Conservation (phyloP, 2,329 filamentous ascomycete genomes). For the Monosporascus sp. region DNA sequence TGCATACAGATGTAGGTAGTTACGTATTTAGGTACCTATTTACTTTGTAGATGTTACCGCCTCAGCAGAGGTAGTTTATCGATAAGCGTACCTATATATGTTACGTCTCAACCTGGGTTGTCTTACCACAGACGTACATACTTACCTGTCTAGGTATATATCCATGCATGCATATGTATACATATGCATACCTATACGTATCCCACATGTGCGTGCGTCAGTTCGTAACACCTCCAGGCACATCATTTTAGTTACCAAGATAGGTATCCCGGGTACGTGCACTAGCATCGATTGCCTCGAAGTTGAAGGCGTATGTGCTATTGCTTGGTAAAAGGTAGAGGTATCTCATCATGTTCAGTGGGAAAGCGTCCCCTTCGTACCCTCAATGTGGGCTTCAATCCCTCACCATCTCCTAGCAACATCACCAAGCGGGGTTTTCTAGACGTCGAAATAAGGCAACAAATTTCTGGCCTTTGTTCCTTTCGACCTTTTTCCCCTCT, state of each 20-base stretch:
- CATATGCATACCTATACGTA: no score
- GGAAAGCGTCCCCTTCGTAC: background rate
- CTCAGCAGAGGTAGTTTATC: background rate
- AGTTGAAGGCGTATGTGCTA: background rate
- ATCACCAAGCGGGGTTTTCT: slow-evolving; percentile 71
- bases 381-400: background rate
- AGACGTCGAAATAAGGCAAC: slow-evolving; percentile 80
- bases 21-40: no score
- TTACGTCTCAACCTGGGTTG: no score
- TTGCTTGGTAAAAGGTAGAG: background rate
- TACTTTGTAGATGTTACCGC: background rate
- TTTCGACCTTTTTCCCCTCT: slow-evolving; percentile 92
- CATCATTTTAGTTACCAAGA: no score
- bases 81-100: background rate
- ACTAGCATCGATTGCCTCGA: no score
- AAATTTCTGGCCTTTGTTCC: slow-evolving; percentile 87
- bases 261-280: no score
- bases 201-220: no score
- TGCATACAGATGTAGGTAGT: no score
- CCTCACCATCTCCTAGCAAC: background rate
- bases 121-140: no score
- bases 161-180: no score
- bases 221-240: no score
- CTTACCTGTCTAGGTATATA: no score
- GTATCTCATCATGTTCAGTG: background rate